Conservation (phyloP, 768 basidiomycete genomes). For the Leucocoprinus sp. region DNA sequence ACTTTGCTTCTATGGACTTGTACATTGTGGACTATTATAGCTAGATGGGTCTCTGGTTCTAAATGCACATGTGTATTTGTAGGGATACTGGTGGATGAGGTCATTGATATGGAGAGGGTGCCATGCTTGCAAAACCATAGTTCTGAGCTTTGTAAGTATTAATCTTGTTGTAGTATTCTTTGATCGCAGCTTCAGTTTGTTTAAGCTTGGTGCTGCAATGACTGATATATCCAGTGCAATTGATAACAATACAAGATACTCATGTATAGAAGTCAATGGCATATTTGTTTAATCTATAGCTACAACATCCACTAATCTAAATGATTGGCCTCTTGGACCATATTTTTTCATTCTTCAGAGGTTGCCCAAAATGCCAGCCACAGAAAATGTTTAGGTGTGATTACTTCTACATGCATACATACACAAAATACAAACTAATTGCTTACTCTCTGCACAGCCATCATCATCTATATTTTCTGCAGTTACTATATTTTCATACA, state of each 20-base stretch:
- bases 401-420: too few species aligned
- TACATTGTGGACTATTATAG: not conserved
- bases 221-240: not conserved
- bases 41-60: not conserved
- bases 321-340: slow-evolving; percentile 78
- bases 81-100: not conserved
- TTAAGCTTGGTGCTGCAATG: slow-evolving; percentile 39
- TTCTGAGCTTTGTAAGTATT: slow-evolving; percentile 74
- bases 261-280: slow-evolving; percentile 93
- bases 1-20: not conserved
- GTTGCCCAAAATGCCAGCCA: slow-evolving; percentile 86
- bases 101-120: slow-evolving; percentile 16
- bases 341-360: slow-evolving; percentile 75
- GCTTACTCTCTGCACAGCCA: too few species aligned
- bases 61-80: not conserved
- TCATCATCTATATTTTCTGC: too few species aligned
- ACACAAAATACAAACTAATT: too few species aligned
- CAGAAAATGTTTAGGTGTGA: slow-evolving; percentile 86
- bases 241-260: slow-evolving; percentile 21
- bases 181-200: slow-evolving; percentile 67
- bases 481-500: too few species aligned
- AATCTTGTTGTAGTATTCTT: slow-evolving; percentile 64
- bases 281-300: slow-evolving; percentile 76
- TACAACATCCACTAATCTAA: slow-evolving; percentile 68
- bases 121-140: slow-evolving; percentile 90